Conservation (phyloP, 2,329 filamentous ascomycete genomes). For the Elsinoe arachidis region DNA sequence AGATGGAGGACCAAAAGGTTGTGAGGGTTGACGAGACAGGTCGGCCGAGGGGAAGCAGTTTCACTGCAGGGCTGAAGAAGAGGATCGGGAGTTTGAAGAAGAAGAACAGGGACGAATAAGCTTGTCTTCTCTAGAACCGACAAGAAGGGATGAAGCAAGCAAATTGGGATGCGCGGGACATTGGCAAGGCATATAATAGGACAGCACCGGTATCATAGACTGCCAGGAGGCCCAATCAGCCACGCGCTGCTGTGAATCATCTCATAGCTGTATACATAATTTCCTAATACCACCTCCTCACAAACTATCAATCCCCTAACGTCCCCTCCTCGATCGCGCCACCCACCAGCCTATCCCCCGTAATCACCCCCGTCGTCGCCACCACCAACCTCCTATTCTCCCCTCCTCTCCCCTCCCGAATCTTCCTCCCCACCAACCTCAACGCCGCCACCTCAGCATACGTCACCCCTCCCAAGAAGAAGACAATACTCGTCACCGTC, state of each 20-base stretch:
- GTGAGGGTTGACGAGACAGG: conserved; percentile 20
- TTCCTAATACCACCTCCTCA: background rate
- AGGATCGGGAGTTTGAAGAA: conserved; percentile 39
- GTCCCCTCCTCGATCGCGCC: conserved; percentile 32
- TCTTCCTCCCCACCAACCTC: conserved; percentile 74
- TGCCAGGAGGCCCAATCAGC: background rate
- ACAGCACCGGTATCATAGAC: background rate
- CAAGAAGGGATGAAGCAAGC: background rate
- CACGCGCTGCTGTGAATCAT: background rate
- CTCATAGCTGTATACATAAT: conserved; percentile 4
- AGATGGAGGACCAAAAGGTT: conserved; percentile 25
- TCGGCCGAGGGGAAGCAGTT: conserved; percentile 27
- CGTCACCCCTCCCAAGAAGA: conserved; percentile 93
- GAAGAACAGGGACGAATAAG: conserved; percentile 21
- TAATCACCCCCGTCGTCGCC: conserved; percentile 85
- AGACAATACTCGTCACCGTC: conserved; percentile 53
- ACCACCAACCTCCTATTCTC: conserved; percentile 53
- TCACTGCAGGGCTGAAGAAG: conserved; percentile 36
- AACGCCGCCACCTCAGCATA: conserved; percentile 93
- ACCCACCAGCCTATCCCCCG: conserved; percentile 81
- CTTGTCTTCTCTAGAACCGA: background rate
- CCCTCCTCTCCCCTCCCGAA: conserved; percentile 49
- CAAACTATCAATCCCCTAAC: background rate
- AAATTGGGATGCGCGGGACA: background rate
- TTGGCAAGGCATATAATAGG: background rate